A percentile compares a stretch with the other conserved stretches of the same genome.
Evolutionary conservation across 1,284 basidiomycete genomes (phyloP).

Genomic region (Binderoboletus segoi): DNA sequence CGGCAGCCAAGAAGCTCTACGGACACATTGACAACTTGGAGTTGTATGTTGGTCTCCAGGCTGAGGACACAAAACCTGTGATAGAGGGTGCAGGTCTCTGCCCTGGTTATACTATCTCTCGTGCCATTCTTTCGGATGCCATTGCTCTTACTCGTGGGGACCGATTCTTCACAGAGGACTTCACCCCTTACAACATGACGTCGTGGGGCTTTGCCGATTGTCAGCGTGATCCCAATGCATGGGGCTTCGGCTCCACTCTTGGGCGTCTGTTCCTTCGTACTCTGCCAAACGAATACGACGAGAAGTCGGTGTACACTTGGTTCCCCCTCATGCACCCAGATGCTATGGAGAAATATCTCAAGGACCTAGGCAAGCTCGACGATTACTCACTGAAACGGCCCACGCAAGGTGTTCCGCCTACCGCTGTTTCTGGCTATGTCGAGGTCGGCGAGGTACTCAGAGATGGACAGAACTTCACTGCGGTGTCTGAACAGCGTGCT

Average conservation of each 20-base stretch:
- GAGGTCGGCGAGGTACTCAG: conserved; percentile 57
- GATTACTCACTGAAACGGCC: conserved; percentile 59
- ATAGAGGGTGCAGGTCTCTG: conserved; percentile 81
- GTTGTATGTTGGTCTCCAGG: conserved; percentile 76
- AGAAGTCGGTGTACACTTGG: conserved; percentile 78
- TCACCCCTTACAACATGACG: conserved; percentile 80
- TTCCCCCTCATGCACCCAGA: conserved; percentile 84
- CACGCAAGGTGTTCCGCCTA: conserved; percentile 24
- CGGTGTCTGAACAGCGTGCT: conserved; percentile 53
- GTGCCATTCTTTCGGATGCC: conserved; percentile 88
- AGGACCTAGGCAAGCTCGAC: conserved; percentile 53
- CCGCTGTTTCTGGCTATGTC: conserved; percentile 48
- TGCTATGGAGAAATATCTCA: conserved; percentile 62
- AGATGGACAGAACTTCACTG: conserved; percentile 46
- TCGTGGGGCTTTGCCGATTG: conserved; percentile 82
- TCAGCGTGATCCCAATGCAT: conserved; percentile 66
- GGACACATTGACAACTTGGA: conserved; percentile 79
- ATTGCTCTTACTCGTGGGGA: conserved; percentile 84
- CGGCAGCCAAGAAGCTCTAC: conserved; percentile 76
- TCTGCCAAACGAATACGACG: conserved; percentile 68
- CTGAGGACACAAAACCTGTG: conserved; percentile 74
- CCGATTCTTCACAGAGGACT: conserved; percentile 82
- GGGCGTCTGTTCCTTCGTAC: conserved; percentile 74
- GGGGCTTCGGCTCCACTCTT: conserved; percentile 74
- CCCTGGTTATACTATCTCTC: conserved; percentile 82